phyloP scores from a whole-genome alignment of 371 early-diverging fungal genomes.

The Spraguea lophii region DNA sequence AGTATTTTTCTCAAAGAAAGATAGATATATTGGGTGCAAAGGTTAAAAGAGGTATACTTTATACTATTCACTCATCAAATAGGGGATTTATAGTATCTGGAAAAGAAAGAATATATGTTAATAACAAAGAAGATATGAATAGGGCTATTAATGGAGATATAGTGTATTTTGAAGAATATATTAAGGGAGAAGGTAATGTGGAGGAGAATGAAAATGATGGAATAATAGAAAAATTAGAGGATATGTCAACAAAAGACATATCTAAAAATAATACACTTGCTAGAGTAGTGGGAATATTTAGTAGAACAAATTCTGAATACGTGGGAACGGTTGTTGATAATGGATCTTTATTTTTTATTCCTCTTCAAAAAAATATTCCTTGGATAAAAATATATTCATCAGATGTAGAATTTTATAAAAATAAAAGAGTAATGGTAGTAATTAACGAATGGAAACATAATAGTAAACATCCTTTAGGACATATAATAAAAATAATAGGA shows the following conservation, averaged over 20 bases:
- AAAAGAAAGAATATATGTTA: slow-evolving; percentile 5
- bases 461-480: slow-evolving; percentile 22
- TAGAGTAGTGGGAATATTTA: slow-evolving; percentile 24
- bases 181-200: slow-evolving; percentile 1
- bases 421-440: slow-evolving; percentile 12
- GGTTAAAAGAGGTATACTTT: too few species aligned
- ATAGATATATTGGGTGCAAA: too few species aligned
- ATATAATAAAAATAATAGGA: slow-evolving; percentile 9
- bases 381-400: slow-evolving; percentile 10
- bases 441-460: slow-evolving; percentile 18
- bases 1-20: too few species aligned
- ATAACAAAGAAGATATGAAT: slow-evolving; percentile 25
- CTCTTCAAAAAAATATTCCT: slow-evolving; percentile 29
- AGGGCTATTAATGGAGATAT: slow-evolving; percentile 32
- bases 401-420: slow-evolving; percentile 4
- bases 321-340: slow-evolving; percentile 14
- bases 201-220: not conserved
- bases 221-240: not conserved
- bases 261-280: slow-evolving; percentile 6
- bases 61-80: too few species aligned
- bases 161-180: slow-evolving; percentile 19
- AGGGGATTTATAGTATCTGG: too few species aligned
- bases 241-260: not conserved
- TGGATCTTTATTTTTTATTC: slow-evolving; percentile 10
- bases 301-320: slow-evolving; percentile 7